Conservation (phyloP, 768 basidiomycete species). For the Suillus brevipes region DNA sequence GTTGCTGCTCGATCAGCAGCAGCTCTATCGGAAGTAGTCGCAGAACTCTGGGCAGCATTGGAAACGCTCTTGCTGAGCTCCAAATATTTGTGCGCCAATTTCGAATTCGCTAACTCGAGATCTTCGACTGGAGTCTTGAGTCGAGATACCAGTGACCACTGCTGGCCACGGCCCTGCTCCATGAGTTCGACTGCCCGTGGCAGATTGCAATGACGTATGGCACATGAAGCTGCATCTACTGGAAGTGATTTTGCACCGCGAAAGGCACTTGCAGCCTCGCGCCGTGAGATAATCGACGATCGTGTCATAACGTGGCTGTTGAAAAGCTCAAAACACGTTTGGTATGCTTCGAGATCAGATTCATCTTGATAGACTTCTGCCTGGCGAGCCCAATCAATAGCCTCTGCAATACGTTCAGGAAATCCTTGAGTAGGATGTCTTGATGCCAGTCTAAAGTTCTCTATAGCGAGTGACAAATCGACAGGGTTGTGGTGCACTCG, state of each 20-base stretch:
- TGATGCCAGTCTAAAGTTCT: background rate
- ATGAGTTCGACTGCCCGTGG: background rate
- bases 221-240: background rate
- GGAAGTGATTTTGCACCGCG: fast-evolving
- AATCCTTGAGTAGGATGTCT: background rate
- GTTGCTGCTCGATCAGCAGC: background rate
- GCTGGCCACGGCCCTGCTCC: background rate
- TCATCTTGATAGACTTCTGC: too few species aligned
- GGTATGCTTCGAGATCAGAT: too few species aligned
- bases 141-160: background rate
- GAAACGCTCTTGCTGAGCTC: background rate
- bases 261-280: background rate
- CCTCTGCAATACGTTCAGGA: too few species aligned
- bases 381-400: too few species aligned
- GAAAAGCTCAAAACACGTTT: too few species aligned
- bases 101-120: too few species aligned
- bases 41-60: background rate
- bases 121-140: background rate
- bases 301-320: too few species aligned
- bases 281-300: background rate
- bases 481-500: background rate
- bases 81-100: too few species aligned
- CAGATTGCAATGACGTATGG: fast-evolving
- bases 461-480: background rate
- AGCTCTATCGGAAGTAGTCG: background rate